phyloP scores from a whole-genome alignment of 768 basidiomycete genomes.

The Termitomyces sp. region DNA sequence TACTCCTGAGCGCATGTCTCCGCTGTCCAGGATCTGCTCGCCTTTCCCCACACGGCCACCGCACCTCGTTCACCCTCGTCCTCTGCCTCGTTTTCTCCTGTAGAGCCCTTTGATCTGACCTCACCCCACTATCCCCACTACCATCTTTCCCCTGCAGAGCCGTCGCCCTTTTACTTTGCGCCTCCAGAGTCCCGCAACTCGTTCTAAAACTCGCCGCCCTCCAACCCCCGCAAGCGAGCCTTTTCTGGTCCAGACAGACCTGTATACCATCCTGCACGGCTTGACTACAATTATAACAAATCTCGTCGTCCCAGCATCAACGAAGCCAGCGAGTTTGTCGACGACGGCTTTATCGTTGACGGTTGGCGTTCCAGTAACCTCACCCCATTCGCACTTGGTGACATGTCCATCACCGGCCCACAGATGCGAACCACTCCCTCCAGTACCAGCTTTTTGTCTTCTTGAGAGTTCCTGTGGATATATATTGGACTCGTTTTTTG shows the following conservation, averaged over 20 bases:
- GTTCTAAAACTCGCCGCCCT: constrained; percentile 15
- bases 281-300: constrained; percentile 65
- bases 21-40: constrained; percentile 30
- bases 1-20: constrained; percentile 56
- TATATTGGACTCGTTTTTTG: no score
- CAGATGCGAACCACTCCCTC: not conserved
- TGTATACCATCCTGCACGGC: not conserved
- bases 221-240: constrained; percentile 58
- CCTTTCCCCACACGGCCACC: constrained; percentile 1
- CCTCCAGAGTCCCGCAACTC: constrained; percentile 41
- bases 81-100: not conserved
- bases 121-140: constrained; percentile 17
- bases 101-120: constrained; percentile 8
- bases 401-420: not conserved
- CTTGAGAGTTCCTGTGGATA: no score
- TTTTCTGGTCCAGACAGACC: constrained; percentile 54
- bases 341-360: not conserved
- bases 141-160: constrained; percentile 27
- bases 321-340: constrained; percentile 16
- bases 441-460: no score
- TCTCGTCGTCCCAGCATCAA: constrained; percentile 79
- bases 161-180: constrained; percentile 77
- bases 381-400: not conserved
- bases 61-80: constrained; percentile 5
- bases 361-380: not conserved